phyloP scores from a whole-genome alignment of 257 asterid species.

The Primulina huaijiensis region DNA sequence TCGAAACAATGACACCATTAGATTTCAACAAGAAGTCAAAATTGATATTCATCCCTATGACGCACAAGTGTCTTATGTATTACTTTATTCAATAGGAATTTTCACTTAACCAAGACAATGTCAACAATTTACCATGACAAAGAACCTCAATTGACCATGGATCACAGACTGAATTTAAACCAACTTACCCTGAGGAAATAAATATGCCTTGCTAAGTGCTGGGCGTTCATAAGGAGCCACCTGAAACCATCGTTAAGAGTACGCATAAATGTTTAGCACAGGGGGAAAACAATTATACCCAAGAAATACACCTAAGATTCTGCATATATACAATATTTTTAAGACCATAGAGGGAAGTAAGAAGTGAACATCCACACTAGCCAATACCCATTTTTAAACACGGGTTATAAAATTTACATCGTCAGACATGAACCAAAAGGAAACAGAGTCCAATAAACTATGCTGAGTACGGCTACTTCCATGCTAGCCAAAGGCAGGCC shows the following conservation, averaged over 20 bases:
- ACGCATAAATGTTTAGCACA: constrained; percentile 4
- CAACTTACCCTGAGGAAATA: constrained; percentile 89
- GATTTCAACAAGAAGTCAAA: neutral
- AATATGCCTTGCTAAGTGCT: constrained; percentile 94
- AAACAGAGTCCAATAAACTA: neutral
- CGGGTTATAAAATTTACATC: neutral
- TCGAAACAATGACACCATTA: neutral
- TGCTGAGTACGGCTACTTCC: neutral
- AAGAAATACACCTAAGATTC: constrained; percentile 3
- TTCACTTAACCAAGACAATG: neutral
- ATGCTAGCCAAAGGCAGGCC: neutral
- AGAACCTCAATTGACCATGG: constrained; percentile 6
- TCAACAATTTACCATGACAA: neutral
- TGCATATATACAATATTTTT: neutral
- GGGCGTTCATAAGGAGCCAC: constrained; percentile 99
- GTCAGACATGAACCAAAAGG: neutral
- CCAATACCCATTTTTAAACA: constrained; percentile 6
- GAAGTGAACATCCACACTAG: constrained; percentile 1
- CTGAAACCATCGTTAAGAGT: constrained; percentile 45
- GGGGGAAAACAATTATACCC: neutral
- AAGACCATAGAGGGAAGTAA: constrained; percentile 2
- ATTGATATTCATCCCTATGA: constrained; percentile 17
- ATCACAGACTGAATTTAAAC: constrained; percentile 14
- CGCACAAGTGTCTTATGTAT: neutral
- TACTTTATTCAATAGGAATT: neutral